A percentile compares a stretch with the other conserved stretches of the same genome.
phyloP scores from a whole-genome alignment of 345 rosid species.

The Lepidium aucheri region DNA sequence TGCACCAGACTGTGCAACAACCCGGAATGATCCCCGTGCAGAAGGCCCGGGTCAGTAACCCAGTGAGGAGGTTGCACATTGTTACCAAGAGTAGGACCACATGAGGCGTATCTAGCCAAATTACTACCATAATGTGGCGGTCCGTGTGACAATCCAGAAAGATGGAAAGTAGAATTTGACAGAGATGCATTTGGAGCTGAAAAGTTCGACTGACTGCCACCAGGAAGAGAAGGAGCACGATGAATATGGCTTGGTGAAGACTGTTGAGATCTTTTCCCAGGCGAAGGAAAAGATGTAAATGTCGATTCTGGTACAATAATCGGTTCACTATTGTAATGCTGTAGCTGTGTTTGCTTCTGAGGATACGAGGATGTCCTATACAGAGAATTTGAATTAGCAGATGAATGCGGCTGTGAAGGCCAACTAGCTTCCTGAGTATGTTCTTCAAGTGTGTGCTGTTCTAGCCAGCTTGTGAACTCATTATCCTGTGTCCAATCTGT shows the following conservation, averaged over 20 bases:
- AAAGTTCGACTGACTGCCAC: slow-evolving; percentile 48
- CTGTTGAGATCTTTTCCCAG: slow-evolving; percentile 54
- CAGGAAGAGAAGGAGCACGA: slow-evolving; percentile 41
- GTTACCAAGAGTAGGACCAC: slow-evolving; percentile 66
- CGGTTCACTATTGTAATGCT: slow-evolving; percentile 65
- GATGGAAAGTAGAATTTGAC: slow-evolving; percentile 49
- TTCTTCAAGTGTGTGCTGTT: slow-evolving; percentile 60
- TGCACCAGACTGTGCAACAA: slow-evolving; percentile 58
- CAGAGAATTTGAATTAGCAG: slow-evolving; percentile 50
- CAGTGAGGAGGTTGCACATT: slow-evolving; percentile 60
- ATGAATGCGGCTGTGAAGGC: slow-evolving; percentile 67
- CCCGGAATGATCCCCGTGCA: slow-evolving; percentile 61
- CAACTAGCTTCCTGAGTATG: slow-evolving; percentile 57
- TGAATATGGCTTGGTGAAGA: slow-evolving; percentile 53
- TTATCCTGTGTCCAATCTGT: slow-evolving; percentile 88
- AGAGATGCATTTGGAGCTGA: slow-evolving; percentile 50
- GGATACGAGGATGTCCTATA: slow-evolving; percentile 92
- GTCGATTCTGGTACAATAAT: slow-evolving; percentile 52
- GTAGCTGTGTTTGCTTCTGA: slow-evolving; percentile 53
- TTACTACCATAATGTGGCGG: slow-evolving; percentile 50
- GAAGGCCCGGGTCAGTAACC: slow-evolving; percentile 62
- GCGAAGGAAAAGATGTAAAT: slow-evolving; percentile 80
- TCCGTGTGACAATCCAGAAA: slow-evolving; percentile 59
- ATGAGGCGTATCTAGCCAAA: slow-evolving; percentile 48
- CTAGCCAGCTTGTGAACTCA: slow-evolving; percentile 64